Base-by-base conservation (phyloP, 495 filamentous ascomycete species). In the Neurospora hispaniola region DNA sequence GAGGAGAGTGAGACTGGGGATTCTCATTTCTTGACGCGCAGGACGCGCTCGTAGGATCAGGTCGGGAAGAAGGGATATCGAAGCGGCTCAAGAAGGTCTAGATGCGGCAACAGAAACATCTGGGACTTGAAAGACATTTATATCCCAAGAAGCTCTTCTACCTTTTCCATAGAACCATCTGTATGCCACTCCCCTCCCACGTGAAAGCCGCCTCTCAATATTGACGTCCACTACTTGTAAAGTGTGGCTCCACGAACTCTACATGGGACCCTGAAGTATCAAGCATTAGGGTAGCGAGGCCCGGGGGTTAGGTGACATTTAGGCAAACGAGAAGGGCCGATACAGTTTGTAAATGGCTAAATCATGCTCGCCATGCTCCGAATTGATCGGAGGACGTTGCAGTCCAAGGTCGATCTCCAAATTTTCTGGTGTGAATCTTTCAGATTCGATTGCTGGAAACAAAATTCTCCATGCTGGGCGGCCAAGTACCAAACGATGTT, bases 361-460 rank as follows among this genome's bases (percentile, higher is more conserved):
- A 35, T 18, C 14, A 66, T 35, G 48, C 23, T 11, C 23, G 23
- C 14, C 10, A 59, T 59, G 27, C 31, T 14, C 14, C 14, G 18
- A 27, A 18, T 66, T 66, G 27, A 66, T 35, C 27, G 23, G 5
- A 27, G 2, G 7, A 11, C 27, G 48, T 59, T 59, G 20, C 48
- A 59, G 2, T 35, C 27, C 12, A 38, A 66, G 54, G 54, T 35
- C 6, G 54, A 66, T 66, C 27, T 66, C 54, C 54, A 35, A 14
- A 35, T 35, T 38, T 66, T 38, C 18, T 70, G 35, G 69, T 18
- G 18, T 35, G 35, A 9, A 9, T 66, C 2, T 18, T 31, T 66
- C 27, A 7, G 3, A 66, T 66, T 35, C 27, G 27, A 74, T 74
- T 74, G 71, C 73, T 74, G 73, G 73, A 74, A 74, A 43, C 69